Evolutionary conservation across 1,284 basidiomycete species (phyloP).

Genomic region (Trametes hirsuta): DNA sequence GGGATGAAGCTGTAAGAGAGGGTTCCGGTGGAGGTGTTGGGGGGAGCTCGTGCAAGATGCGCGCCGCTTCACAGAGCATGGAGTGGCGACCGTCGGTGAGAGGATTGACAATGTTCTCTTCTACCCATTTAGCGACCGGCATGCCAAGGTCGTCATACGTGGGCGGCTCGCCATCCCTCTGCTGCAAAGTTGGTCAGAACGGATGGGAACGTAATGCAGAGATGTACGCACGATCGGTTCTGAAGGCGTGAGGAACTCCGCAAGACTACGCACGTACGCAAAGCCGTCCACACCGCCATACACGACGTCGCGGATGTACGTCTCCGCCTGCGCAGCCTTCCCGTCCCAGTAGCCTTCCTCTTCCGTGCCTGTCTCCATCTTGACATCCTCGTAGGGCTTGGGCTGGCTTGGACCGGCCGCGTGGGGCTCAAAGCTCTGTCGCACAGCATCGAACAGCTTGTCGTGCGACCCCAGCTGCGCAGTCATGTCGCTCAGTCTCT

Average conservation of each 20-base stretch:
- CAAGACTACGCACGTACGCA: conserved; percentile 73
- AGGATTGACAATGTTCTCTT: conserved; percentile 58
- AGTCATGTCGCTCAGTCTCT: conserved; percentile 41
- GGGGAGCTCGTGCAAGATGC: conserved; percentile 25
- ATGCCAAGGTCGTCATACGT: conserved; percentile 40
- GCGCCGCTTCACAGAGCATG: conserved; percentile 36
- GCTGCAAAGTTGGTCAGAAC: conserved; percentile 4
- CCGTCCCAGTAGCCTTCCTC: conserved; percentile 50
- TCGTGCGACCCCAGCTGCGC: conserved; percentile 38
- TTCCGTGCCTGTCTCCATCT: conserved; percentile 3
- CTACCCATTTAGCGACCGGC: conserved; percentile 60
- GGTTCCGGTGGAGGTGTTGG: conserved; percentile 27
- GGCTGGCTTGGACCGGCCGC: neutral
- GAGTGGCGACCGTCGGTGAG: conserved; percentile 61
- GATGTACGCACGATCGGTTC: conserved; percentile 22
- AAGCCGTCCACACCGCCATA: conserved; percentile 72
- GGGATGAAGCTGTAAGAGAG: conserved; percentile 11
- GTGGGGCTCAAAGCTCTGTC: conserved; percentile 28
- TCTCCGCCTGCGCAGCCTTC: conserved; percentile 56
- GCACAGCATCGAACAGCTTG: conserved; percentile 37
- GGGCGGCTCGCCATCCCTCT: conserved; percentile 15
- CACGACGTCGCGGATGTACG: conserved; percentile 67
- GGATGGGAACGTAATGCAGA: neutral
- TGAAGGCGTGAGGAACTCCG: conserved; percentile 58
- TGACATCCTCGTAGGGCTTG: conserved; percentile 4